Evolutionary conservation across 352 stramenopile species (phyloP).

Genomic region (Pythium aphanidermatum): DNA sequence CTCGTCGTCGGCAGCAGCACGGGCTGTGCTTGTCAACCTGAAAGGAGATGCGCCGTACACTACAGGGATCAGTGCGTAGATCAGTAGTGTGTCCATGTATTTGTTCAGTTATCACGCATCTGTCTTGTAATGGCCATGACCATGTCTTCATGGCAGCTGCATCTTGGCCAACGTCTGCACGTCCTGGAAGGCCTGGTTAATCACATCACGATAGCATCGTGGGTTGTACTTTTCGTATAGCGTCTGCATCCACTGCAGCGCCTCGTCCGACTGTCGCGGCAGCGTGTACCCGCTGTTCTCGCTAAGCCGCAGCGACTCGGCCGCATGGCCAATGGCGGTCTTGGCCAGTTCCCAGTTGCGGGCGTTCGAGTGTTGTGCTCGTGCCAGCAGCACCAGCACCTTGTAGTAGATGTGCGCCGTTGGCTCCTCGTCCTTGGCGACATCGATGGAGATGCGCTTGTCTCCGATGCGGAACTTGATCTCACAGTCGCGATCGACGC

Average conservation of each 20-base stretch:
- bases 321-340: conserved; percentile 32
- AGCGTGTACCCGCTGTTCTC: conserved; percentile 37
- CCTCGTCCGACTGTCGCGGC: conserved; percentile 34
- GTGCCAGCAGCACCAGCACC: conserved; percentile 41
- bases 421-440: conserved; percentile 31
- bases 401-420: conserved; percentile 40
- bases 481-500: conserved; percentile 46
- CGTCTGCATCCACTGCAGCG: conserved; percentile 36
- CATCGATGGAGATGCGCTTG: conserved; percentile 40
- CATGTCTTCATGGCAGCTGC: background rate
- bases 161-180: conserved; percentile 32
- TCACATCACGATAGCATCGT: conserved; percentile 50
- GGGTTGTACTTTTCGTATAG: conserved; percentile 43
- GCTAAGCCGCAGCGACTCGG: conserved; percentile 32
- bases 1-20: too few species aligned
- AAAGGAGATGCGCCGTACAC: too few species aligned
- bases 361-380: conserved; percentile 32
- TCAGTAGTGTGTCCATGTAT: too few species aligned
- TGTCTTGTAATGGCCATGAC: background rate
- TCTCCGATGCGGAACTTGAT: conserved; percentile 49
- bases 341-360: conserved; percentile 43
- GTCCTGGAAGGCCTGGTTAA: conserved; percentile 33
- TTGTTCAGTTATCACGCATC: too few species aligned
- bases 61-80: too few species aligned
- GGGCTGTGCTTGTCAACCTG: too few species aligned